Conservation (phyloP, 306 rosid species). For the Betula pendula region DNA sequence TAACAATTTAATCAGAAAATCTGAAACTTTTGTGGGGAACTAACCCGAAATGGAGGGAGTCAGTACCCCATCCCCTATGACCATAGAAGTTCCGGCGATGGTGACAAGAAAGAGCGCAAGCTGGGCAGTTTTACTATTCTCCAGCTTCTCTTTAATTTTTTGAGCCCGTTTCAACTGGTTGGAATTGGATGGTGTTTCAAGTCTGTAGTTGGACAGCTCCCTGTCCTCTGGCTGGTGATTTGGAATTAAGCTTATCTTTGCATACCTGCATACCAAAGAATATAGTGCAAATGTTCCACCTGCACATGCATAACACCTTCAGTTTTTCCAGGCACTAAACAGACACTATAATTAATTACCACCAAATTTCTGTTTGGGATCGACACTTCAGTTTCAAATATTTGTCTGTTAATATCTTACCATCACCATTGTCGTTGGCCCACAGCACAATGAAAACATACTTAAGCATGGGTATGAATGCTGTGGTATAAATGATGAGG, state of each 20-base stretch:
- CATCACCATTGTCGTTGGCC: constrained; percentile 86
- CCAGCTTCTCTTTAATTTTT: constrained; percentile 41
- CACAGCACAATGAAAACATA: constrained; percentile 72
- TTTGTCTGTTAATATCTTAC: too few species aligned
- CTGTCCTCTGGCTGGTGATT: constrained; percentile 71
- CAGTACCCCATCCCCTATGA: constrained; percentile 80
- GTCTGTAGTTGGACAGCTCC: constrained; percentile 61
- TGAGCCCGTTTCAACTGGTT: constrained; percentile 43
- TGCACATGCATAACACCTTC: neutral
- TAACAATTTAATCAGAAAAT: neutral
- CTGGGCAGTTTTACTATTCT: constrained; percentile 38
- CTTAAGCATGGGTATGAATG: constrained; percentile 62
- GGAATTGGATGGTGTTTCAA: constrained; percentile 46
- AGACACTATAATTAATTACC: too few species aligned
- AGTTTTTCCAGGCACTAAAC: too few species aligned
- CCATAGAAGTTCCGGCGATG: constrained; percentile 73
- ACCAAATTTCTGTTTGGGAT: too few species aligned
- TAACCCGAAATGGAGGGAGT: constrained; percentile 88
- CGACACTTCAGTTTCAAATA: too few species aligned
- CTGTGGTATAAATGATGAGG: constrained; percentile 69
- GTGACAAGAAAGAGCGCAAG: constrained; percentile 47
- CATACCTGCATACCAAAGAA: constrained; percentile 55
- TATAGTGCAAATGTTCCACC: constrained; percentile 84
- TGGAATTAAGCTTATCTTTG: constrained; percentile 57
- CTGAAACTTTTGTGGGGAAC: too few species aligned